phyloP scores from a whole-genome alignment of 768 basidiomycete species.

The Psilocybe sp. region DNA sequence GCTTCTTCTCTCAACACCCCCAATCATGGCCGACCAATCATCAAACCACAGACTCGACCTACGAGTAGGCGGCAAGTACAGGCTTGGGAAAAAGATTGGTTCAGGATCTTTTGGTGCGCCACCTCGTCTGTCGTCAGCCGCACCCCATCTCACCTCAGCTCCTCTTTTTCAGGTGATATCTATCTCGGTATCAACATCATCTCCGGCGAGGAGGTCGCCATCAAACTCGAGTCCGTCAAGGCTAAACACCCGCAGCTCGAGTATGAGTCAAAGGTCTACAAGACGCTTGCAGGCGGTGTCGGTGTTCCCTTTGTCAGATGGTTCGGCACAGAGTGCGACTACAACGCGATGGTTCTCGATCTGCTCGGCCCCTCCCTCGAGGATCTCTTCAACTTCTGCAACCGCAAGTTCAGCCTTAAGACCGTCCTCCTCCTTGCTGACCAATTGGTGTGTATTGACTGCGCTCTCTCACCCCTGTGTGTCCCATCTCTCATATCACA shows the following conservation, averaged over 20 bases:
- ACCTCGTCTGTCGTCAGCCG: constrained; percentile 4
- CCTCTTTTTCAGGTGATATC: constrained; percentile 73
- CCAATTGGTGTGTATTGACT: constrained; percentile 68
- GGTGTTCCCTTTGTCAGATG: constrained; percentile 98
- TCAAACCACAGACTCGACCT: constrained; percentile 76
- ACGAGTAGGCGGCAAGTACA: constrained; percentile 91
- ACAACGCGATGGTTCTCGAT: constrained; percentile 99
- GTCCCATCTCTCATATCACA: constrained; percentile 16
- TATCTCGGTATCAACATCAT: constrained; percentile 99
- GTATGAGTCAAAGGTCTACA: constrained; percentile 94
- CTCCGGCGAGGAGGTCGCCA: constrained; percentile 98
- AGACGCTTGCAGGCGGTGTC: constrained; percentile 98
- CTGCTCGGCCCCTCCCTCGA: constrained; percentile 90
- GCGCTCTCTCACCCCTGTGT: constrained; percentile 10
- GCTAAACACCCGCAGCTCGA: constrained; percentile 99
- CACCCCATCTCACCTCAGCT: constrained; percentile 7
- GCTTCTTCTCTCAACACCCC: constrained; percentile 19
- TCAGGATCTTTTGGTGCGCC: constrained; percentile 93
- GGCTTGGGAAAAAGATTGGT: constrained; percentile 98
- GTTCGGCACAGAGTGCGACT: constrained; percentile 96
- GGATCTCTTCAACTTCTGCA: constrained; percentile 92
- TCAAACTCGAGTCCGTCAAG: constrained; percentile 99
- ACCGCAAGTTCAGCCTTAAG: constrained; percentile 96
- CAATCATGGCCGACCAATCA: constrained; percentile 66
- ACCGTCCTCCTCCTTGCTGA: constrained; percentile 96